Evolutionary conservation across 352 stramenopile species (phyloP), one percentile per base, ranked within the genome.

Genomic region (Blastocystis sp.): DNA sequence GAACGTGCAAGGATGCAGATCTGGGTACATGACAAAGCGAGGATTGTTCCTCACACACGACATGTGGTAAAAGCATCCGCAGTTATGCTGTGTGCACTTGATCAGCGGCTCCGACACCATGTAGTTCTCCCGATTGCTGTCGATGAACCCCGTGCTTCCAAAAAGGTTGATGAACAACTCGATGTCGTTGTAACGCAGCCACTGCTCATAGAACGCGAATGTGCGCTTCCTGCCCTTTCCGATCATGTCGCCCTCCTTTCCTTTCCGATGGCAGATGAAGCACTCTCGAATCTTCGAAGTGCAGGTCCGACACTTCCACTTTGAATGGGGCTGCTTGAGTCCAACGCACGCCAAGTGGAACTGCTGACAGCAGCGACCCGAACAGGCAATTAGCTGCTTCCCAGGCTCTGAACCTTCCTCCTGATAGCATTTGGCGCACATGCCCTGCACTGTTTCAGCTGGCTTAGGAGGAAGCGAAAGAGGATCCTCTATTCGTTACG

Each of bases 51-150:
- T 91, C 24, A 96, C 79, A 64, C 94, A 96, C 16, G 93, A 93
- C 62, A 94, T 94, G 91, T 97, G 94, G 91, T 96, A 97, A 82
- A 97, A 97, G 26, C 94, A 92, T 18, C 94, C 94, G 76, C 94
- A 97, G 87, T 96, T 95, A 30, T 93, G 93, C 90, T 96, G 93
- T 13, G 93, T 95, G 69, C 94, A 96, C 90, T 96, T 94, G 1
- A 94, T 95, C 11, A 96, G 94, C 50, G 94, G 82, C 68, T 90
- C 87, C 8, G 43, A 20, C n/a, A 88, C 45, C 66, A 70, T 20
- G 37, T 90, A 90, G 5, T 20, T 24, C 82, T 68, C 39, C 7
- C 65, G 47, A 76, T 78, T 34, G 3, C 45, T 37, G 26, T 81
- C 75, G 43, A 87, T n/a, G 18, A 91, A 63, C 1, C 87, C 53